Evolutionary conservation across 306 rosid genomes (phyloP), one percentile per base, ranked within the genome.

Genomic region (Prunus armeniaca): DNA sequence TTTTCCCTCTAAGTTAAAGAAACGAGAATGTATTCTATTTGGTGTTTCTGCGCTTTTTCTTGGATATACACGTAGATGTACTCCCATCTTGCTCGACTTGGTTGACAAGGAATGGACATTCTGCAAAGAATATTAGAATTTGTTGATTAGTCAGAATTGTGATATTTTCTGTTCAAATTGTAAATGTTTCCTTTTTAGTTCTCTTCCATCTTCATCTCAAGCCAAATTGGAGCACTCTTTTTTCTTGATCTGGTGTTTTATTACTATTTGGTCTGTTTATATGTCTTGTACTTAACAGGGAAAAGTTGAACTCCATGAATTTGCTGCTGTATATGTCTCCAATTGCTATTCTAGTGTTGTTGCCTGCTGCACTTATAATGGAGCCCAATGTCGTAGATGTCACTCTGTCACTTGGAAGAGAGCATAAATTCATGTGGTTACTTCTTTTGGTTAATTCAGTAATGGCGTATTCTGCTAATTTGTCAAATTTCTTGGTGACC

Each of bases 401-500:
- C 73, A 88, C 89, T 25, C 0, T 85, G 64, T 2, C 81, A 6
- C 97, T 95, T 67, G 96, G 92, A 80, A 89, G 67, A 83, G 97
- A 92, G 75, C 77, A 91, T 74, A 95, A 78, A 72, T 89, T 78
- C 72, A 85, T 95, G 96, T 89, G 97, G 90, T 76, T 95, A 69
- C 99, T 95, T 86, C 93, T 95, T 89, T 80, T 87, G 60, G 76
- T 95, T 62, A 95, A 95, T 83, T 95, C 99, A 46, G 87, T 83
- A 27, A 54, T 93, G 82, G 98, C 97, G 54, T 95, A 89, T 85
- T 82, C 86, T 13, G 99, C 99, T 46, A 95, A 95, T 89, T 76
- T 95, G 84, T 80, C 94, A 80, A 95, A 95, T 86, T 92, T 95
- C 90, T 86, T 95, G 92, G 99, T 95, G 72, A 95, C 97, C n/a